Conservation (phyloP, 176 grass and related monocot species). For the Hyparrhenia diplandra region DNA sequence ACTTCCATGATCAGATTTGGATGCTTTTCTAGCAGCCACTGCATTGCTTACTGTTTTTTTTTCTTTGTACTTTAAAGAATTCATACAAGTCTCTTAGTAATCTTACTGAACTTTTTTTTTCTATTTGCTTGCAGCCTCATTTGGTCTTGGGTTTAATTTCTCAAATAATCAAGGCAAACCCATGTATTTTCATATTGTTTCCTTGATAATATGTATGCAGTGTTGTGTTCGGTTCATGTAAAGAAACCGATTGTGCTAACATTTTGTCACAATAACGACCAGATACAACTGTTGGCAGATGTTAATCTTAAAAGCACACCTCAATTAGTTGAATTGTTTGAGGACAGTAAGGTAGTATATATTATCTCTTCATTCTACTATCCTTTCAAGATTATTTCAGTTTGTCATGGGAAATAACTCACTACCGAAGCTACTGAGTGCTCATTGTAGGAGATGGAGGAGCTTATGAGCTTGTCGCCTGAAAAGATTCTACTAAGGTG, state of each 20-base stretch:
- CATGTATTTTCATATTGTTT: conserved; percentile 21
- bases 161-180: conserved; percentile 87
- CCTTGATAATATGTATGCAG: conserved; percentile 4
- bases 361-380: conserved; percentile 1
- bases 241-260: neutral
- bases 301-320: conserved; percentile 97
- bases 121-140: conserved; percentile 71
- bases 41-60: conserved; percentile 6
- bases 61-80: conserved; percentile 3
- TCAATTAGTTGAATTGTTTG: conserved; percentile 82
- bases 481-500: conserved; percentile 95
- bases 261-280: conserved; percentile 23
- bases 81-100: neutral
- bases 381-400: neutral
- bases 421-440: conserved; percentile 14
- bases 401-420: conserved; percentile 8
- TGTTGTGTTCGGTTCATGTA: conserved; percentile 15
- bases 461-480: conserved; percentile 92
- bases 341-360: conserved; percentile 71
- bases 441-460: conserved; percentile 73
- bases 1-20: neutral
- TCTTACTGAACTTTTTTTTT: conserved; percentile 11
- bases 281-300: conserved; percentile 98
- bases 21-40: conserved; percentile 1
- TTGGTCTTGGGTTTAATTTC: conserved; percentile 95